Evolutionary conservation across 345 rosid genomes (phyloP), one percentile per base, ranked within the genome.

Genomic region (Tarenaya hassleriana): DNA sequence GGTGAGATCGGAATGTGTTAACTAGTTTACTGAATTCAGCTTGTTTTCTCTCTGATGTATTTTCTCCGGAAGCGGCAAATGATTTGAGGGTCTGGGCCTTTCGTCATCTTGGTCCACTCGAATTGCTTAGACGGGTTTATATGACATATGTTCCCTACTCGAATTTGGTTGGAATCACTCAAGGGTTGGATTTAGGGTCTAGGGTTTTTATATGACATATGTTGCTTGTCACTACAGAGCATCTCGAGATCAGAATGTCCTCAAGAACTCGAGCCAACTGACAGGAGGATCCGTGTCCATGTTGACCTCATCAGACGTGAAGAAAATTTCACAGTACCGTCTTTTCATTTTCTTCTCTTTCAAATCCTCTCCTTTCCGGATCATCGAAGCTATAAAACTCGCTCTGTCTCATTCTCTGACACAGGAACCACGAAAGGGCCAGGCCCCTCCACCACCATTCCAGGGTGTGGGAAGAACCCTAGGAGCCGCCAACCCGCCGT

Each of bases 391-490:
- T 35, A 10, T 47, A 50, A 20, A 4, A 5, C 16, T 46, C 11
- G 33, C 0, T 55, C 1, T 51, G 16, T 33, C 52, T 42, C 47
- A 73, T 24, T 83, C 74, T 55, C 68, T 41, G 83, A 80, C 51
- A 64, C 66, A 15, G 91, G 90, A 53, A 80, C 95, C 75, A 15
- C 69, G 75, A 56, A 79, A 69, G 69, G 63, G 62, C 38, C 72
- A 53, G 49, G 29, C 18, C 29, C 43, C n/a, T n/a, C n/a, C n/a
- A n/a, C n/a, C n/a, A n/a, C n/a, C 77, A 18, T 91, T 91, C 45
- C 81, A 67, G 53, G 96, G 96, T 55, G 70, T 69, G 8, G 90
- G 89, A 47, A 84, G 98, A 77, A 79, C 90, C 13, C 20, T 91
- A 75, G 82, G 94, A 35, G 88, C 83, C 41, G 61, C 73, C 27